Evolutionary conservation across 1,284 basidiomycete species (phyloP).

Genomic region (Salmacisia buchloeana): DNA sequence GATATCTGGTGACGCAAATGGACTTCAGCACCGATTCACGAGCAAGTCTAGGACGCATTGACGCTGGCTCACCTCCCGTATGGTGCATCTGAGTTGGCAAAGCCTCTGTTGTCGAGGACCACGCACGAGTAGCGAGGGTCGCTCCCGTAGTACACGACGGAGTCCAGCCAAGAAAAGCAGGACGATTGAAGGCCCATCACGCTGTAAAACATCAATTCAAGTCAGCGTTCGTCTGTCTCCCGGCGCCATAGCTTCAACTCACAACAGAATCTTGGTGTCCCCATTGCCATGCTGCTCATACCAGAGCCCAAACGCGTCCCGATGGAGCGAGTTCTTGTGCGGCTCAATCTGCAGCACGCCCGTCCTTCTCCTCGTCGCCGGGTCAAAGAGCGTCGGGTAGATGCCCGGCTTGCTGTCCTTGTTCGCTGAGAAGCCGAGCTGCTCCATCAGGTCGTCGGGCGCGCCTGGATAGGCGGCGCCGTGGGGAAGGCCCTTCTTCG

Average conservation of each 20-base stretch:
- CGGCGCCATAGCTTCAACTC: neutral
- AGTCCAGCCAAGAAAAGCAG: constrained; percentile 6
- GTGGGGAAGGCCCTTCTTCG: too few species aligned
- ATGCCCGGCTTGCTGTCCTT: neutral
- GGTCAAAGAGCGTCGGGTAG: neutral
- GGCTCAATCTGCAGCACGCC: neutral
- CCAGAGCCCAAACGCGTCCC: neutral
- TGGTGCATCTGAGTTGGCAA: constrained; percentile 1
- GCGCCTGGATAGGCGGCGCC: neutral
- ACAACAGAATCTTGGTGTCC: constrained; percentile 4
- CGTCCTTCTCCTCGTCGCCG: neutral
- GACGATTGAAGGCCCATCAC: constrained; percentile 6
- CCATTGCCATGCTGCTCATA: constrained; percentile 7
- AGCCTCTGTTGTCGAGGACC: neutral
- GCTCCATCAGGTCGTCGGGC: constrained; percentile 4
- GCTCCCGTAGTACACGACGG: neutral
- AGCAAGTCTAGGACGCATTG: neutral
- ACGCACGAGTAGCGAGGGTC: neutral
- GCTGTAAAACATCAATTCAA: neutral
- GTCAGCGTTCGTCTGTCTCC: neutral
- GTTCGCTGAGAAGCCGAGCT: neutral
- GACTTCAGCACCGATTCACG: neutral
- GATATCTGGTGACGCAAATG: neutral
- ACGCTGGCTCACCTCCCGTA: neutral
- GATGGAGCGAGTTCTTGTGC: neutral